Percentiles rank a stretch among this genome's conserved stretches.
Evolutionary conservation across 2,329 filamentous ascomycete species (phyloP).

Genomic region (Ophiostoma australiae): DNA sequence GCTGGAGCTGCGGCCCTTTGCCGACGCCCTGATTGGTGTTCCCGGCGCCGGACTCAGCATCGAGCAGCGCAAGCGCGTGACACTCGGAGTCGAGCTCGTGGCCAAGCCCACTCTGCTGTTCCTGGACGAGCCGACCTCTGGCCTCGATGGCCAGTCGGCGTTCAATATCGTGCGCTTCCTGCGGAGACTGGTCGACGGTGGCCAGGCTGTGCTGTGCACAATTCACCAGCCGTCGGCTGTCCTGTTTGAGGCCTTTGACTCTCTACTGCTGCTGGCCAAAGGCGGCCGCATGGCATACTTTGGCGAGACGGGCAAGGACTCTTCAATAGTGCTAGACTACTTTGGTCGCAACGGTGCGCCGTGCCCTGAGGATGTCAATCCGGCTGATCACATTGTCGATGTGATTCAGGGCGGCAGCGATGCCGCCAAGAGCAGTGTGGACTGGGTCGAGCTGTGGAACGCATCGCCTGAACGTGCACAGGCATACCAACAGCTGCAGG

Average conservation of each 20-base stretch:
- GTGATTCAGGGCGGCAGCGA: slow-evolving; percentile 61
- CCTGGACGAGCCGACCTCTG: slow-evolving; percentile 90
- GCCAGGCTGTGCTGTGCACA: slow-evolving; percentile 88
- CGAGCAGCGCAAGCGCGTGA: slow-evolving; percentile 69
- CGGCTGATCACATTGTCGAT: slow-evolving; percentile 74
- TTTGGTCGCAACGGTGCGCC: slow-evolving; percentile 67
- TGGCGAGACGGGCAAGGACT: slow-evolving; percentile 65
- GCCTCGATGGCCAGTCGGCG: slow-evolving; percentile 86
- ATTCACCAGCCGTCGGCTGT: slow-evolving; percentile 97
- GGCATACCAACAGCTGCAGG: slow-evolving; percentile 54
- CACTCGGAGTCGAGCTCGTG: slow-evolving; percentile 73
- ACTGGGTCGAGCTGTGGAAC: slow-evolving; percentile 62
- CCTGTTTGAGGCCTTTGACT: slow-evolving; percentile 87
- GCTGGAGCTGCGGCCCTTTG: slow-evolving; percentile 83
- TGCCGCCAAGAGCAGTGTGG: slow-evolving; percentile 48
- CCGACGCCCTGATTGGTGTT: slow-evolving; percentile 84
- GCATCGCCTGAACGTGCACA: slow-evolving; percentile 51
- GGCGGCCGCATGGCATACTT: slow-evolving; percentile 78
- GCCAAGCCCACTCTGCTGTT: slow-evolving; percentile 89
- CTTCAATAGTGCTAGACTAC: slow-evolving; percentile 62
- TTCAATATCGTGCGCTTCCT: slow-evolving; percentile 87
- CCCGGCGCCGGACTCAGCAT: slow-evolving; percentile 79
- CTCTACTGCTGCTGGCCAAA: slow-evolving; percentile 71
- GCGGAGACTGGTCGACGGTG: slow-evolving; percentile 81
- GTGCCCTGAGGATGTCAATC: slow-evolving; percentile 67